These are phyloP conservation scores for Phytopythium chamaehyphon DNA, from an alignment of 352 stramenopile genomes.

Conservation along the genomic window DNA sequence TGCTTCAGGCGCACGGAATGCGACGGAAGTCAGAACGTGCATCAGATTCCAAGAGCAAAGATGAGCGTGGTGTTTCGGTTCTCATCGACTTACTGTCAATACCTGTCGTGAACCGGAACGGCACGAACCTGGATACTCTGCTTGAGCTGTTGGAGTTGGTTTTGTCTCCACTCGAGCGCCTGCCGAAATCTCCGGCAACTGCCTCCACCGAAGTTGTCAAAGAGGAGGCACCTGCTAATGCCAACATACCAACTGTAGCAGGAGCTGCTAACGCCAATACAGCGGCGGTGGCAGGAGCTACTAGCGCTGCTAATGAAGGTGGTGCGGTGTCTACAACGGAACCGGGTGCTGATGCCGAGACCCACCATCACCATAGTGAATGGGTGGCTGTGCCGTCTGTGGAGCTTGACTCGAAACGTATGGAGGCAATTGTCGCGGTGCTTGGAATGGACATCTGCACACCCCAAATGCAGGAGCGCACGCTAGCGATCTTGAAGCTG, in stretches of 20 bases:
- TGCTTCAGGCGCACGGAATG: constrained; percentile 74
- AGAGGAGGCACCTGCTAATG: no score
- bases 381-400: constrained; percentile 71
- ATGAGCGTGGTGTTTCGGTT: constrained; percentile 47
- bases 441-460: constrained; percentile 79
- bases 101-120: constrained; percentile 81
- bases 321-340: constrained; percentile 1
- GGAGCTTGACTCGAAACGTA: constrained; percentile 43
- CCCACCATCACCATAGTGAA: constrained; percentile 28
- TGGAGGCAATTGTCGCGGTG: constrained; percentile 62
- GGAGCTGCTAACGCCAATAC: no score
- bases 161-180: constrained; percentile 79
- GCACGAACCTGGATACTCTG: constrained; percentile 91
- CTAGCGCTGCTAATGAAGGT: neutral
- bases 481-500: constrained; percentile 73
- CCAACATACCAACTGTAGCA: no score
- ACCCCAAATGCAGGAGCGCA: constrained; percentile 77
- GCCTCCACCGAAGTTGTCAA: neutral
- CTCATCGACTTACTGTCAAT: constrained; percentile 89
- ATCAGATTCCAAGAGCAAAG: neutral
- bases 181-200: constrained; percentile 34
- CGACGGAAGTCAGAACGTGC: constrained; percentile 11
- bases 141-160: constrained; percentile 90
- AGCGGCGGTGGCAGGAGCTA: no score
- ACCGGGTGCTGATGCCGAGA: neutral